Percentiles rank a stretch among this genome's conserved stretches.
phyloP scores from a whole-genome alignment of 768 basidiomycete species.

The Omphalotus guepiniiformis region DNA sequence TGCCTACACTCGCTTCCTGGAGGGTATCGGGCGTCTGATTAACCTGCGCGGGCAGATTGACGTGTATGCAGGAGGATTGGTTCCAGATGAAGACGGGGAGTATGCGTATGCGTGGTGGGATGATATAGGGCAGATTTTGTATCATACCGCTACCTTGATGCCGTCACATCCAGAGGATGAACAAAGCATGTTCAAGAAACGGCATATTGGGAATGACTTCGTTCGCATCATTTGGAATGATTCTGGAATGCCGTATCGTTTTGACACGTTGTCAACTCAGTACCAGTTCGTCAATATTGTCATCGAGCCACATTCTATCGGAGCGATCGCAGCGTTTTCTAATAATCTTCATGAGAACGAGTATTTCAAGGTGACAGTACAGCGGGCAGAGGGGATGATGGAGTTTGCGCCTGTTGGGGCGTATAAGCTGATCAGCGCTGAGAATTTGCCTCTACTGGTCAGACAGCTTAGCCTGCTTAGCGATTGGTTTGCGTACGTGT shows the following conservation, averaged over 20 bases:
- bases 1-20: conserved; percentile 89
- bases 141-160: conserved; percentile 97
- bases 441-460: conserved; percentile 80
- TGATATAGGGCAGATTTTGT: conserved; percentile 91
- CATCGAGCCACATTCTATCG: conserved; percentile 88
- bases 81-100: conserved; percentile 89
- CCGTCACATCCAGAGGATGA: conserved; percentile 64
- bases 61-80: conserved; percentile 89
- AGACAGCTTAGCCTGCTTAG: conserved; percentile 84
- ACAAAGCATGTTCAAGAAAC: conserved; percentile 81
- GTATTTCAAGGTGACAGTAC: conserved; percentile 93
- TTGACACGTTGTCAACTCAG: conserved; percentile 87
- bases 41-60: conserved; percentile 86
- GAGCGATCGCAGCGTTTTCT: conserved; percentile 80
- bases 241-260: conserved; percentile 81
- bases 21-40: conserved; percentile 85
- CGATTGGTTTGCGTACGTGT: conserved; percentile 89
- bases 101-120: conserved; percentile 99
- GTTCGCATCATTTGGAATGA: conserved; percentile 99
- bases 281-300: conserved; percentile 99
- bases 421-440: conserved; percentile 91
- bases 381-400: conserved; percentile 85
- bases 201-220: conserved; percentile 95
- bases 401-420: conserved; percentile 91
- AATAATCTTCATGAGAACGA: conserved; percentile 85